Evolutionary conservation across 495 filamentous ascomycete species (phyloP).

Genomic region (Friedmanniomyces simplex): DNA sequence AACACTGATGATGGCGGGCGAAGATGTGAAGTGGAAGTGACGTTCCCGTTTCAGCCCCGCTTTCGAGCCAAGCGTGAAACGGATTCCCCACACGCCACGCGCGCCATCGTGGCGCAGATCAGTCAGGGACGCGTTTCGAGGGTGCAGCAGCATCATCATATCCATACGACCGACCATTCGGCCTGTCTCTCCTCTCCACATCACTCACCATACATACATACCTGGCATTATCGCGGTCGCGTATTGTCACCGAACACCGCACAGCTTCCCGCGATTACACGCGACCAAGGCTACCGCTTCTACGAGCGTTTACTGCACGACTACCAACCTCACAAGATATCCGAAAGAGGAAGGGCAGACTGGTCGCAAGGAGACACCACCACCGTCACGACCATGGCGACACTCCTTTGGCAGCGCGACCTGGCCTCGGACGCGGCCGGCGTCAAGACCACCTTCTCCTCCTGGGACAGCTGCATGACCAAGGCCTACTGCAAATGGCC

Average conservation of each 20-base stretch:
- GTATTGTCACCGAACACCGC: not conserved
- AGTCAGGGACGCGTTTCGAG: not conserved
- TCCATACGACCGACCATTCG: not conserved
- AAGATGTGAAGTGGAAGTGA: not conserved
- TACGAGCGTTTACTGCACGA: not conserved
- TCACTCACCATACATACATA: not conserved
- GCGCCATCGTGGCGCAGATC: not conserved
- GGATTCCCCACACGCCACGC: not conserved
- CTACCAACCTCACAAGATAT: not conserved
- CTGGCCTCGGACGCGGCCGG: constrained; percentile 18
- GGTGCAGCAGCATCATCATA: no score
- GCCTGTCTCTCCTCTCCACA: not conserved
- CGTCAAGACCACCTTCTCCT: constrained; percentile 50
- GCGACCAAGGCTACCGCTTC: not conserved
- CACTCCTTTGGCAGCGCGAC: constrained; percentile 19
- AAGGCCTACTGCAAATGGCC: constrained; percentile 84
- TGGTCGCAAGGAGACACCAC: no score
- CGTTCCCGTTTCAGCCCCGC: not conserved
- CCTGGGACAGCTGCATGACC: constrained; percentile 83
- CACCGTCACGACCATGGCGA: constrained; percentile 9
- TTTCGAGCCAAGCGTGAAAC: not conserved
- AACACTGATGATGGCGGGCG: no score
- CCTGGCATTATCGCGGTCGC: not conserved
- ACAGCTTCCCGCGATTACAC: not conserved
- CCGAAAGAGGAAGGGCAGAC: no score